Evolutionary conservation across 2,329 filamentous ascomycete species (phyloP).

Genomic region (Penicillium sclerotigenum): DNA sequence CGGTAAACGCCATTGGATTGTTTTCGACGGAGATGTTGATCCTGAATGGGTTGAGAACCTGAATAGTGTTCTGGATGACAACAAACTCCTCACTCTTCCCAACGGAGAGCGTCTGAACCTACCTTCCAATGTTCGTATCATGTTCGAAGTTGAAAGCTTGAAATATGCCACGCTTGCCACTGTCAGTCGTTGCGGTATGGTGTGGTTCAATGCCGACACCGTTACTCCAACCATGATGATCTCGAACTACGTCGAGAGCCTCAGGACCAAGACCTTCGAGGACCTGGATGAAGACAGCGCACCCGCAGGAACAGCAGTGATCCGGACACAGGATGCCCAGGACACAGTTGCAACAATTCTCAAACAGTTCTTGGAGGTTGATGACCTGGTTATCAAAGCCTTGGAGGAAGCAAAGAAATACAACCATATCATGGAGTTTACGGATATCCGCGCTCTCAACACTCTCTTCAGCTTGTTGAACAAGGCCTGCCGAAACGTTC

Average conservation of each 20-base stretch:
- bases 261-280: constrained; percentile 82
- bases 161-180: constrained; percentile 97
- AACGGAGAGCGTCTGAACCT: constrained; percentile 97
- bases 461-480: constrained; percentile 95
- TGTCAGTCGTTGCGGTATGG: constrained; percentile 99
- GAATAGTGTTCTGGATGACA: constrained; percentile 99
- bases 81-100: constrained; percentile 92
- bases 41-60: constrained; percentile 99
- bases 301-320: constrained; percentile 68
- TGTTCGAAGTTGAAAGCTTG: constrained; percentile 98
- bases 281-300: constrained; percentile 92
- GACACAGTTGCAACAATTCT: constrained; percentile 75
- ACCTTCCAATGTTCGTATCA: constrained; percentile 92
- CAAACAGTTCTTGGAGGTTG: constrained; percentile 68
- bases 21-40: constrained; percentile 98
- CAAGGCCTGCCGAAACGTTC: constrained; percentile 84
- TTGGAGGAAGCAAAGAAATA: constrained; percentile 72
- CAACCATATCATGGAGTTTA: constrained; percentile 99
- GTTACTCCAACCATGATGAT: constrained; percentile 93
- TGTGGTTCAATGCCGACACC: constrained; percentile 99
- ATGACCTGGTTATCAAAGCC: constrained; percentile 75
- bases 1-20: constrained; percentile 96
- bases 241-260: constrained; percentile 78
- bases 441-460: constrained; percentile 80
- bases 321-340: constrained; percentile 77